Base-by-base conservation (phyloP, 495 filamentous ascomycete genomes). In the Penicillium verhagenii region DNA sequence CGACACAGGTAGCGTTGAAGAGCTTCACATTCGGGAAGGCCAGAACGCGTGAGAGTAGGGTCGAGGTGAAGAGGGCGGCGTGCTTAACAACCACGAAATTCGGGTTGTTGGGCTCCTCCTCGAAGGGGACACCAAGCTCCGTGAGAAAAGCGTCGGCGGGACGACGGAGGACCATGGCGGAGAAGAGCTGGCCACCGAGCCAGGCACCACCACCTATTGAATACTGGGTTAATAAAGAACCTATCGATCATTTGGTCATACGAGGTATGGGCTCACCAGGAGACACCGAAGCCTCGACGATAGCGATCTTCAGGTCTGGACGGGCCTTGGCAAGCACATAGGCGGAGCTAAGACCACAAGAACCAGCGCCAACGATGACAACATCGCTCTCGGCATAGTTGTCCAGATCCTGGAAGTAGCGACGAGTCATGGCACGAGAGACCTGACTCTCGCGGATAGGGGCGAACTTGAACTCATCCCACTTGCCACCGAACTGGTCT, bases 151-250 rank as follows among this genome's bases (percentile, higher is more conserved):
- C 77, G 64, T 96, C 87, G 19, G 91, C 91, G 16, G 91, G 90
- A 74, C 92, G 92, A 60, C 91, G 89, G 84, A 96, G 89, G 53
- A 96, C 83, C 91, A 96, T 96, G 50, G 90, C 91, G 61, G 81
- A 86, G 80, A 96, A 95, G 40, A 95, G 86, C 73, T 96, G 91
- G 43, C 91, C 91, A 60, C 91, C 91, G 29, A 96, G 83, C 91
- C 91, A 96, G 52, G 91, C 90, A 65, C 91, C 91, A 64, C 91
- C 91, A 56, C 91, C 80, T 78, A 20, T 64, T 18, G n/a, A n/a
- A 14, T 51, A 6, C 9, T 28, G n/a, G 45, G 44, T 54, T 54
- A 50, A 39, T 37, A 45, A 28, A 4, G 4, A 6, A 25, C 4
- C 29, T 1, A 4, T 16, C 31, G 18, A n/a, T n/a, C n/a, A n/a